Conservation (phyloP, 176 grass and related monocot species). For the Eleusine indica region DNA sequence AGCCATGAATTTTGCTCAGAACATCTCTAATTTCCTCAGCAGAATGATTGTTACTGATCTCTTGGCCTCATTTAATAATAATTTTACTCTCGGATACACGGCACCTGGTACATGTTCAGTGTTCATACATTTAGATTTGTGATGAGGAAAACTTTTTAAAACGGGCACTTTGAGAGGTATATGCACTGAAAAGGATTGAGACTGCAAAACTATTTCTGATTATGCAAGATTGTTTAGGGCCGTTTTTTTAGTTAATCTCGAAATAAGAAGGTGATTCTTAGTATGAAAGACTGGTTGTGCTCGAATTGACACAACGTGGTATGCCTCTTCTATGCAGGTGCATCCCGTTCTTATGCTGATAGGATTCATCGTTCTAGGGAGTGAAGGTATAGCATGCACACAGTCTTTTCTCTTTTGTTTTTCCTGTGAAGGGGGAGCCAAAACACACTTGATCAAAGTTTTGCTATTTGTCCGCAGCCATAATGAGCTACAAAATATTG, state of each 20-base stretch:
- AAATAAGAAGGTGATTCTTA: not conserved
- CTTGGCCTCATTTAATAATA: not conserved
- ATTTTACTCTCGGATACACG: not conserved
- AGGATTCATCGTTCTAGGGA: constrained; percentile 74
- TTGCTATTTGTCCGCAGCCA: constrained; percentile 60
- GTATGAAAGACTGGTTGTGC: not conserved
- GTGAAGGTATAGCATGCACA: constrained; percentile 58
- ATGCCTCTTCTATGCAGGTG: constrained; percentile 43
- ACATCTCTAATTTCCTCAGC: not conserved
- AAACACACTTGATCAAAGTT: constrained; percentile 12
- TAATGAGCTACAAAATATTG: constrained; percentile 77
- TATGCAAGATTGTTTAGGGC: not conserved
- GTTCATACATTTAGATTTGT: constrained; percentile 9
- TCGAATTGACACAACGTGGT: not conserved
- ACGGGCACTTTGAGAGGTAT: not conserved
- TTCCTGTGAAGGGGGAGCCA: not conserved
- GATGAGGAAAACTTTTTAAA: not conserved
- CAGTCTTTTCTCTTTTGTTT: not conserved
- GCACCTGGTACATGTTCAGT: not conserved
- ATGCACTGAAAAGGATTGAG: not conserved
- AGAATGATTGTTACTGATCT: not conserved
- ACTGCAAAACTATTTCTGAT: not conserved
- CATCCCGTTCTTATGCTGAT: constrained; percentile 92
- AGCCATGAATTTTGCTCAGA: not conserved
- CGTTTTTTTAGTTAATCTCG: not conserved